These are phyloP conservation scores for Camellia sinensis DNA, from an alignment of 148 eudicot species.

Conservation along the genomic window DNA sequence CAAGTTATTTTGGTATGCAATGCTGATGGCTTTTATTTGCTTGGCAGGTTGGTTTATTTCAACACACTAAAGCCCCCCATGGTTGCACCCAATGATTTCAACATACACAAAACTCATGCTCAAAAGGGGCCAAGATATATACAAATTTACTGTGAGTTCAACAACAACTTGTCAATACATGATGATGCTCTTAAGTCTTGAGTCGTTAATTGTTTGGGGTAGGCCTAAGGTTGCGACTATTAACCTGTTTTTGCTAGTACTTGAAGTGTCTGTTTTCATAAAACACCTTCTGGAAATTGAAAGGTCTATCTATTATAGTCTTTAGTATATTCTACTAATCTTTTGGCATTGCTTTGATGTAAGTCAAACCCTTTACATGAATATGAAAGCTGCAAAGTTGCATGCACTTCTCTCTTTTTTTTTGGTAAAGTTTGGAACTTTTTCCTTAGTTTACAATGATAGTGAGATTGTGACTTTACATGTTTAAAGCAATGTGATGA, in stretches of 20 bases:
- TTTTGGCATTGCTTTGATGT: not conserved
- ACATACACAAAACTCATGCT: too few species aligned
- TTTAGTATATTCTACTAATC: not conserved
- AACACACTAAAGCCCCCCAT: not conserved
- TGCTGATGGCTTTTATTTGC: not conserved
- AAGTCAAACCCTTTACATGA: constrained; percentile 11
- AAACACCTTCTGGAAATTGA: not conserved
- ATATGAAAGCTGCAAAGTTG: constrained; percentile 12
- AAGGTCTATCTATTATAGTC: not conserved
- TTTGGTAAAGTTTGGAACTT: not conserved
- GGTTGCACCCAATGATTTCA: too few species aligned
- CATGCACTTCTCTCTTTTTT: not conserved
- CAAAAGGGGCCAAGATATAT: too few species aligned
- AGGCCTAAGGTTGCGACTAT: too few species aligned
- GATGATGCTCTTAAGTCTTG: too few species aligned
- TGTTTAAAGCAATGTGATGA: constrained; percentile 13
- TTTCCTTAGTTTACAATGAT: not conserved
- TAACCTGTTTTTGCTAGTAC: too few species aligned
- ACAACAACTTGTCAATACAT: too few species aligned
- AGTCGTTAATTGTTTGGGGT: too few species aligned
- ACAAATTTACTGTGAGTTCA: too few species aligned
- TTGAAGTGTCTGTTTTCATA: not conserved
- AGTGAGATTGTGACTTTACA: constrained; percentile 15
- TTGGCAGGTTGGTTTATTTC: not conserved
- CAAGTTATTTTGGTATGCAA: not conserved